phyloP scores from a whole-genome alignment of 257 asterid genomes.

The Forsythia suspensa region DNA sequence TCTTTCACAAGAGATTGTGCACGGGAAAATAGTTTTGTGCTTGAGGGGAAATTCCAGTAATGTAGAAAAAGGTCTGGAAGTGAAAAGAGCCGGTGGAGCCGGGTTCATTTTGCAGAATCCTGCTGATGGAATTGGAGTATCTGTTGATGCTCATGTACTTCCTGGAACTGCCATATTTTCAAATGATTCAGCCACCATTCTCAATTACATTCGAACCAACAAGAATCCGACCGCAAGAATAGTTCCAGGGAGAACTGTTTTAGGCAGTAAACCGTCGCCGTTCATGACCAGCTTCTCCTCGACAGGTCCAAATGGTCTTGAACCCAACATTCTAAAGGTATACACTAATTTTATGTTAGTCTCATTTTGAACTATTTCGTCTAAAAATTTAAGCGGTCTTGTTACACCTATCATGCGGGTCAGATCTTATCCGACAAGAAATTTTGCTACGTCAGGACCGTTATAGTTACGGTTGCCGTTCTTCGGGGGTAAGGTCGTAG shows the following conservation, averaged over 20 bases:
- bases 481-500: too few species aligned
- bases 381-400: background rate
- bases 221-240: conserved; percentile 32
- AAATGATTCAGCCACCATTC: conserved; percentile 14
- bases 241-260: conserved; percentile 18
- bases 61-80: conserved; percentile 33
- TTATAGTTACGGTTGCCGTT: too few species aligned
- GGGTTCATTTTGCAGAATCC: conserved; percentile 30
- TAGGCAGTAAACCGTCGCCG: conserved; percentile 30
- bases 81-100: conserved; percentile 39
- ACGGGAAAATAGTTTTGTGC: conserved; percentile 47
- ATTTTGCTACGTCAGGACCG: too few species aligned
- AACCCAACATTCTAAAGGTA: conserved; percentile 42
- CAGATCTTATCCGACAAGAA: too few species aligned
- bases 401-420: too few species aligned
- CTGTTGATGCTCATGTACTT: conserved; percentile 22
- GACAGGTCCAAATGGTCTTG: conserved; percentile 35
- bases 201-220: conserved; percentile 20
- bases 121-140: conserved; percentile 16
- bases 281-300: conserved; percentile 38
- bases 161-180: conserved; percentile 22
- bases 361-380: background rate
- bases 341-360: background rate
- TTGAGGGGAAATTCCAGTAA: background rate
- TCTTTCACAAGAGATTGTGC: conserved; percentile 30